phyloP scores from a whole-genome alignment of 176 grass and related monocot genomes.

The Cymbopogon citratus region DNA sequence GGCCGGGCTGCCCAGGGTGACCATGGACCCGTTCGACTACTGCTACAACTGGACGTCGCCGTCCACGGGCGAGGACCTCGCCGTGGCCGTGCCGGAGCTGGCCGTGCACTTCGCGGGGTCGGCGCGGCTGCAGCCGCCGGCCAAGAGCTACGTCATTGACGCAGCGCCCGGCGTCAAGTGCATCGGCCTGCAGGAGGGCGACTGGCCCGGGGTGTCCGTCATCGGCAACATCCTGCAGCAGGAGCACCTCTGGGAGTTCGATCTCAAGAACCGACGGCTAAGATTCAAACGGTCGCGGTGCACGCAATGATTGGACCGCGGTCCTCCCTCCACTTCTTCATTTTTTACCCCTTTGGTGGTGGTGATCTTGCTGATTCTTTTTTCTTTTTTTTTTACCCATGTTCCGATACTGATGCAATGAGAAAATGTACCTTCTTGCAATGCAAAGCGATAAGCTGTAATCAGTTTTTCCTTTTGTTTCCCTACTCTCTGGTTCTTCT shows the following conservation, averaged over 20 bases:
- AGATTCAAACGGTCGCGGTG: constrained; percentile 64
- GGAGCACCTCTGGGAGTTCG: constrained; percentile 98
- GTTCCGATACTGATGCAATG: constrained; percentile 42
- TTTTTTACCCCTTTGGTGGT: constrained; percentile 16
- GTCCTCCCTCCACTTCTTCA: constrained; percentile 1
- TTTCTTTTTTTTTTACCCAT: not conserved
- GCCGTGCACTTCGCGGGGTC: constrained; percentile 58
- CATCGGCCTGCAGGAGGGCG: constrained; percentile 59
- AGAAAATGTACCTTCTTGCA: constrained; percentile 36
- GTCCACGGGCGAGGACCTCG: not conserved
- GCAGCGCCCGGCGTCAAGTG: constrained; percentile 76
- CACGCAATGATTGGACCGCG: constrained; percentile 26
- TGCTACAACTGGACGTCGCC: constrained; percentile 96
- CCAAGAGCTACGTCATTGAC: constrained; percentile 97
- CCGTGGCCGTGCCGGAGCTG: constrained; percentile 36
- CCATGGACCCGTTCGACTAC: constrained; percentile 82
- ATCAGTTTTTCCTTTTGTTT: constrained; percentile 2
- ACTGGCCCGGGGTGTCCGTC: constrained; percentile 64
- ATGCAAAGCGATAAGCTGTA: constrained; percentile 42
- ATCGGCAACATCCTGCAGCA: constrained; percentile 95
- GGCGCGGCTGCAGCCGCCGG: constrained; percentile 58
- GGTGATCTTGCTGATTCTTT: constrained; percentile 36
- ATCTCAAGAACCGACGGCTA: constrained; percentile 59
- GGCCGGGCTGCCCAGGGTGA: constrained; percentile 31
- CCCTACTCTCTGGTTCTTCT: no score